Evolutionary conservation across 1,284 basidiomycete species (phyloP).

Genomic region (Stygiomarasmius scandens): DNA sequence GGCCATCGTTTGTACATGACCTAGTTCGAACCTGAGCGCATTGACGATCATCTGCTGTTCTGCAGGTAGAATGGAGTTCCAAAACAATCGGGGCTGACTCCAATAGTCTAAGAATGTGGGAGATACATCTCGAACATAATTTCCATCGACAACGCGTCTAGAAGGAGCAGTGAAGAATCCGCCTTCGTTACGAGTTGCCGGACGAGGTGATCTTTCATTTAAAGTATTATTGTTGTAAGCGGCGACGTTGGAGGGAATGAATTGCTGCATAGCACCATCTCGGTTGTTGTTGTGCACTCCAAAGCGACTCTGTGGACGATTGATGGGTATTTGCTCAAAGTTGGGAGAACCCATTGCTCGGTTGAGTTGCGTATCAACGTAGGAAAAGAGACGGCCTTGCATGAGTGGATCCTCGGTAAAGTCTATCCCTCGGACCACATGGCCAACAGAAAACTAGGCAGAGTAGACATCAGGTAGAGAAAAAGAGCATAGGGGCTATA

Average conservation of each 20-base stretch:
- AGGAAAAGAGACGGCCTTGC: slow-evolving; percentile 11
- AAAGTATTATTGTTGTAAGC: slow-evolving; percentile 7
- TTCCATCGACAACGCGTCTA: neutral
- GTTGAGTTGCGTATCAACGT: slow-evolving; percentile 14
- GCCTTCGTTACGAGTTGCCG: slow-evolving; percentile 5
- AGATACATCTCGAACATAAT: slow-evolving; percentile 4
- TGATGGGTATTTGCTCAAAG: slow-evolving; percentile 11
- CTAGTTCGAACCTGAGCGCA: slow-evolving; percentile 7
- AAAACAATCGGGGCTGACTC: slow-evolving; percentile 10
- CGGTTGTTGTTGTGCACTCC: slow-evolving; percentile 10
- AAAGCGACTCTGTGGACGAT: neutral
- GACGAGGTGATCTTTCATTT: neutral
- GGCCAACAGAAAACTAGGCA: slow-evolving; percentile 1
- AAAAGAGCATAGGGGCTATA: neutral
- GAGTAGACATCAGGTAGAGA: neutral
- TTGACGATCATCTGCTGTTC: slow-evolving; percentile 12
- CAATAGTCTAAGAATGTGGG: slow-evolving; percentile 4
- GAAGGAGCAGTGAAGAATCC: slow-evolving; percentile 10
- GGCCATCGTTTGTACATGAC: neutral
- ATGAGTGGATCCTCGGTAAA: slow-evolving; percentile 11
- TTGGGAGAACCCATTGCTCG: slow-evolving; percentile 11
- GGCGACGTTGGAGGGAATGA: slow-evolving; percentile 2
- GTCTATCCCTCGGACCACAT: slow-evolving; percentile 12
- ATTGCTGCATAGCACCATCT: slow-evolving; percentile 7
- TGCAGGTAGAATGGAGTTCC: slow-evolving; percentile 1